These are phyloP conservation scores for Boletales sp. DNA, from an alignment of 768 basidiomycete genomes.

Conservation along the genomic window DNA sequence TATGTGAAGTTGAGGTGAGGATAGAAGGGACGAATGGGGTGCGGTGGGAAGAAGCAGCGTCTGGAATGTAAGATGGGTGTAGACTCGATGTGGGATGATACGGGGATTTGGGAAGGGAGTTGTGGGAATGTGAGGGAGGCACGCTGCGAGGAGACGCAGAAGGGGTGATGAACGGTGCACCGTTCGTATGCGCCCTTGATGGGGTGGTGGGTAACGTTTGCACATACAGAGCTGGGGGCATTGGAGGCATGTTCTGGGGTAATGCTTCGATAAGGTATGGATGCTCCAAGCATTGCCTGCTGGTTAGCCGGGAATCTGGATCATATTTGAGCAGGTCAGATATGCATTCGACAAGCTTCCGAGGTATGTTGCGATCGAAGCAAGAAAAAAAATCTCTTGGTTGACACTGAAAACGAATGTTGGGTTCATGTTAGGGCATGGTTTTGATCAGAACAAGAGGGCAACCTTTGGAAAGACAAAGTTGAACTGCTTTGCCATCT, in stretches of 20 bases:
- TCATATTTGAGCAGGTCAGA: conserved; percentile 90
- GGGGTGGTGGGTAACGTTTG: conserved; percentile 36
- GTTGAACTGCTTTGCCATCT: conserved; percentile 82
- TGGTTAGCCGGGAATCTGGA: conserved; percentile 81
- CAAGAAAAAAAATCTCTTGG: conserved; percentile 67
- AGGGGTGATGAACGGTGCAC: conserved; percentile 35
- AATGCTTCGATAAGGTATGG: conserved; percentile 82
- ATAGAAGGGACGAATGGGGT: conserved; percentile 46
- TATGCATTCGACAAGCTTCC: conserved; percentile 87
- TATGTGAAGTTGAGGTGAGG: conserved; percentile 27
- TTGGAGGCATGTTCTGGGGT: conserved; percentile 61
- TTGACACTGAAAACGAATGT: conserved; percentile 42
- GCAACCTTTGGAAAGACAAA: conserved; percentile 86
- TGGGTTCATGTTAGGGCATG: too few species aligned
- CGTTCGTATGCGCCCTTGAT: conserved; percentile 35
- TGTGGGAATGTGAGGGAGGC: conserved; percentile 50
- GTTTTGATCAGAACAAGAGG: too few species aligned
- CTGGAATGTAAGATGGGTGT: conserved; percentile 41
- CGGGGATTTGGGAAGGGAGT: conserved; percentile 36
- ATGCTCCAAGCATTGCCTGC: conserved; percentile 83
- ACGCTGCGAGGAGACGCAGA: conserved; percentile 42
- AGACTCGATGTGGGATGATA: conserved; percentile 38
- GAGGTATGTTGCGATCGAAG: conserved; percentile 77
- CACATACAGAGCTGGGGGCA: conserved; percentile 50
- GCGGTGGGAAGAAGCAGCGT: conserved; percentile 50